A percentile compares a stretch with the other conserved stretches of the same genome.
Evolutionary conservation across 768 basidiomycete genomes (phyloP).

Genomic region (Ramaria sp.): DNA sequence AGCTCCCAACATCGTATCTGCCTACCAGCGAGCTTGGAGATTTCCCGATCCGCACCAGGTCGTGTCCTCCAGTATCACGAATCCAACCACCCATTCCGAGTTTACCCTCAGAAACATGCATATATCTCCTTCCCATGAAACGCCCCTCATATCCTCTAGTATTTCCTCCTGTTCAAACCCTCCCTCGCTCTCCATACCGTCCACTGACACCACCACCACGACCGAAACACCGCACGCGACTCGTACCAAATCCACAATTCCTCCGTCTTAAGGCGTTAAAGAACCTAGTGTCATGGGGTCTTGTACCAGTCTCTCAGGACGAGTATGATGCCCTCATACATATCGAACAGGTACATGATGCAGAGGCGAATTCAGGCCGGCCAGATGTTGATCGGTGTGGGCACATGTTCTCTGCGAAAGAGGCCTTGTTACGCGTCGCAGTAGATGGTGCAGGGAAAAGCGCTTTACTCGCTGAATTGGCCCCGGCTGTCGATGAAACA

Average conservation of each 20-base stretch:
- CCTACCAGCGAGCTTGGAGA: not conserved
- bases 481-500: not conserved
- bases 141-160: slow-evolving; percentile 30
- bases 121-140: slow-evolving; percentile 23
- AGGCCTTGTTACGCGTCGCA: slow-evolving; percentile 37
- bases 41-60: not conserved
- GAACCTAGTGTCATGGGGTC: slow-evolving; percentile 36
- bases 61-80: not conserved
- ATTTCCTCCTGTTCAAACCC: slow-evolving; percentile 23
- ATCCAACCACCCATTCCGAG: not conserved
- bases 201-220: slow-evolving; percentile 24
- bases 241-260: slow-evolving; percentile 48
- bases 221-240: slow-evolving; percentile 29
- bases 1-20: not conserved
- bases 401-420: not conserved
- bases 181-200: slow-evolving; percentile 14
- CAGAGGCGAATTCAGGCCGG: not conserved
- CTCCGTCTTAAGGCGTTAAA: slow-evolving; percentile 51
- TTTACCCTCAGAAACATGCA: not conserved
- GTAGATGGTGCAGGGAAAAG: slow-evolving; percentile 54
- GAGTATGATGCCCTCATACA: not conserved
- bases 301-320: slow-evolving; percentile 5
- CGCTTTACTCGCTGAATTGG: slow-evolving; percentile 19
- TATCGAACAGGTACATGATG: not conserved
- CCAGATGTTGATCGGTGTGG: not conserved